Evolutionary conservation across 2,329 filamentous ascomycete genomes (phyloP), one percentile per base, ranked within the genome.

Genomic region (Fusarium algeriense): DNA sequence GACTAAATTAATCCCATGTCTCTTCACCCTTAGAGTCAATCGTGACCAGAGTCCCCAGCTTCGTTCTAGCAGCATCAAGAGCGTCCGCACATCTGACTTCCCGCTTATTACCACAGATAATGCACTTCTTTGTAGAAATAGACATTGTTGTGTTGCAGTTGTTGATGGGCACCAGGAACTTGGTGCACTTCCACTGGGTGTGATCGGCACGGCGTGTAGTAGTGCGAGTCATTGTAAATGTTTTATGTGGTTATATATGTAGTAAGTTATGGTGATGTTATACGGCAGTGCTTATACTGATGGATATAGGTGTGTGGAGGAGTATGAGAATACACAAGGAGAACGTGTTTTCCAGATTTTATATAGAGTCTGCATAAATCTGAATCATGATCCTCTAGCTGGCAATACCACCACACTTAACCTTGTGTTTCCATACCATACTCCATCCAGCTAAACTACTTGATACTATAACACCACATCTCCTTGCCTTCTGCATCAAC

Each of bases 51-150:
- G 2, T 15, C 3, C 6, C 17, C 19, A 15, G 32, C 1, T n/a
- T 26, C 8, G 6, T 19, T 3, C 20, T 12, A 15, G 10, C 20
- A 7, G 8, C 20, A 14, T 23, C 20, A 8, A 14, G 48, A 50
- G 2, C 2, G 0, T 3, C 8, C 4, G 2, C 12, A n/a, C 14
- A 1, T 35, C 15, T 8, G 4, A 10, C 12, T 35, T 14, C 11
- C 0, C 20, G 8, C 13, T 14, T 0, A 1, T 15, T 4, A 11
- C 7, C 7, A 1, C 1, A 19, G 1, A 49, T 19, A 2, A 14
- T 23, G 2, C 8, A 7, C 15, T 19, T 14, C 15, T 14, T 50
- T 0, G 2, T 14, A 26, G 23, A 8, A 3, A 6, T 7, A 17
- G 7, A 13, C 3, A 8, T 9, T 13, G 7, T 1, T 3, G 11